phyloP scores from a whole-genome alignment of 1,284 basidiomycete species.

The Melampsora larici-populina region DNA sequence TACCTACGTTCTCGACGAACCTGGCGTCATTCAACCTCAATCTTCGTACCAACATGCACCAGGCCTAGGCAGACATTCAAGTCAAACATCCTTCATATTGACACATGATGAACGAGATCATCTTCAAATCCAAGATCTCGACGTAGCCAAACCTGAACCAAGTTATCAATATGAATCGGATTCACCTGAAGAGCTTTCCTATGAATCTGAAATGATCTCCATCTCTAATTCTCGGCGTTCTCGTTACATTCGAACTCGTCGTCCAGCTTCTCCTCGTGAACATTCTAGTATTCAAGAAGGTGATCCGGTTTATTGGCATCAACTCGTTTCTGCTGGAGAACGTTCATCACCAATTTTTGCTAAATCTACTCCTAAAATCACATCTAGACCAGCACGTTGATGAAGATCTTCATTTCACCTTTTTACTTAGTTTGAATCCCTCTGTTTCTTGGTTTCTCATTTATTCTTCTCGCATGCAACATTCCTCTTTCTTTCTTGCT shows the following conservation, averaged over 20 bases:
- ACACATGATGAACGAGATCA: background rate
- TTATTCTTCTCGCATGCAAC: too few relatives aligned
- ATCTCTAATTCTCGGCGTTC: background rate
- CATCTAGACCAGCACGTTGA: conserved; percentile 20
- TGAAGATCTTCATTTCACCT: background rate
- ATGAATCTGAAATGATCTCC: background rate
- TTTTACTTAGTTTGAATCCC: background rate
- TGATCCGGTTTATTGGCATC: conserved; percentile 35
- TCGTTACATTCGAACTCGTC: background rate
- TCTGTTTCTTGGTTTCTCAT: too few relatives aligned
- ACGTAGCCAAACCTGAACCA: conserved; percentile 4
- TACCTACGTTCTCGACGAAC: conserved; percentile 66
- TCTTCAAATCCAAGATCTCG: background rate
- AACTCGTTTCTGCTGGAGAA: conserved; percentile 19
- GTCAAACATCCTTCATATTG: background rate
- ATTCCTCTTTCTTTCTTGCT: background rate
- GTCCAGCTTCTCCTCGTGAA: background rate
- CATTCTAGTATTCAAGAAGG: conserved; percentile 7
- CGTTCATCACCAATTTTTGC: background rate
- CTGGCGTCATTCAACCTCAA: conserved; percentile 63
- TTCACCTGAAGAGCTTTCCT: background rate
- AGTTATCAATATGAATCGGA: background rate
- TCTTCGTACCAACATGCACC: background rate
- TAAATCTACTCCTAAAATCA: background rate
- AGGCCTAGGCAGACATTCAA: background rate